phyloP scores from a whole-genome alignment of 139 green algal species.

The Penium margaritaceum region DNA sequence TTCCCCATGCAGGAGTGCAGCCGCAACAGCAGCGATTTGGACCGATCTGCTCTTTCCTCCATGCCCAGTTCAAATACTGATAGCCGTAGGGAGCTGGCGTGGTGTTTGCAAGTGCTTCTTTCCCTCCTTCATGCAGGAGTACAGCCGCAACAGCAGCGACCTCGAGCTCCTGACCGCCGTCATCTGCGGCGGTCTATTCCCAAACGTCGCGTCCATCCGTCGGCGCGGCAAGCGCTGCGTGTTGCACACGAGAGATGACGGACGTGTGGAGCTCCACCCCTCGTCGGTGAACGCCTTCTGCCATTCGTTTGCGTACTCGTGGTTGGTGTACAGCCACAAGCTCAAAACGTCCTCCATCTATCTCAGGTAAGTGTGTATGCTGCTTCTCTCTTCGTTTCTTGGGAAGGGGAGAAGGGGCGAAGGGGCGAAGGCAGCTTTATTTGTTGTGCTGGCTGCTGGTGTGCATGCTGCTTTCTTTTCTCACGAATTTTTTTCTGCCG shows the following conservation, averaged over 20 bases:
- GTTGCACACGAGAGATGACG: slow-evolving; percentile 15
- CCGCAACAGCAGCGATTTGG: too few relatives aligned
- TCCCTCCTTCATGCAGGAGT: slow-evolving; percentile 19
- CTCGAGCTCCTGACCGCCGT: slow-evolving; percentile 61
- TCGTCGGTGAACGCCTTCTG: slow-evolving; percentile 40
- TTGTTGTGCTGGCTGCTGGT: not conserved
- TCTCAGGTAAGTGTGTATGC: slow-evolving; percentile 24
- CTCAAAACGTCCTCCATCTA: slow-evolving; percentile 53
- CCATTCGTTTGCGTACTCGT: slow-evolving; percentile 10
- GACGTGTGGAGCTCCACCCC: slow-evolving; percentile 40
- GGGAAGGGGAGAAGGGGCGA: too few relatives aligned
- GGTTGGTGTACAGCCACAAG: slow-evolving; percentile 73
- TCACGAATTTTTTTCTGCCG: not conserved
- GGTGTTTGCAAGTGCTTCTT: too few relatives aligned
- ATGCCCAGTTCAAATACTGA: not conserved
- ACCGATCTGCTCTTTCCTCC: not conserved
- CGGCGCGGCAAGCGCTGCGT: not conserved
- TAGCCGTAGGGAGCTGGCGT: not conserved
- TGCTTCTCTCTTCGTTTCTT: too few relatives aligned
- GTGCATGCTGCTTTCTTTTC: not conserved
- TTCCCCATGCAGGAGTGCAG: not conserved
- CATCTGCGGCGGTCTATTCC: slow-evolving; percentile 71
- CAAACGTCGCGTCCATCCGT: slow-evolving; percentile 56
- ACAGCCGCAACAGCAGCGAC: slow-evolving; percentile 10
- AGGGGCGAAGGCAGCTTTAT: not conserved